Conservation (phyloP, 2,329 filamentous ascomycete genomes). For the Ophiostoma pallidulum region DNA sequence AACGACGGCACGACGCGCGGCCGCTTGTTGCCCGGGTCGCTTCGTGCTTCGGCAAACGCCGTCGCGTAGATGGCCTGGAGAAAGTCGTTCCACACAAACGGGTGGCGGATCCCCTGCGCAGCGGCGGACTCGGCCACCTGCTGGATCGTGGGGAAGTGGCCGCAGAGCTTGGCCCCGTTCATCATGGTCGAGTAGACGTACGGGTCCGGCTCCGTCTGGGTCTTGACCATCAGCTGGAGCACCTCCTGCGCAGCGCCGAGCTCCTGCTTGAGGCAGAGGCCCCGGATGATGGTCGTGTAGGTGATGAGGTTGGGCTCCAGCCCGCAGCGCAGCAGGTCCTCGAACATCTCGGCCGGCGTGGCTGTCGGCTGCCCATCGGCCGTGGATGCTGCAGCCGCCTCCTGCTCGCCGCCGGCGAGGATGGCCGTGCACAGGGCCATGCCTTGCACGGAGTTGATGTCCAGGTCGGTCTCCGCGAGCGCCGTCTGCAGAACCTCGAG, state of each 20-base stretch:
- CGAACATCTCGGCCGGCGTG: conserved; percentile 44
- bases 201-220: conserved; percentile 52
- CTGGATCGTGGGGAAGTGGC: conserved; percentile 44
- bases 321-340: conserved; percentile 49
- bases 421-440: conserved; percentile 50
- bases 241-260: conserved; percentile 54
- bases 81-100: conserved; percentile 40
- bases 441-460: conserved; percentile 37
- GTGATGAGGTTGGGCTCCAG: conserved; percentile 52
- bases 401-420: conserved; percentile 33
- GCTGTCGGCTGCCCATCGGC: conserved; percentile 16
- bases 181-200: conserved; percentile 63
- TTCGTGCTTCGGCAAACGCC: conserved; percentile 30
- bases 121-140: conserved; percentile 46
- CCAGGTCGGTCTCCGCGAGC: conserved; percentile 24
- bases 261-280: conserved; percentile 58
- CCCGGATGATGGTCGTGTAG: conserved; percentile 60
- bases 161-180: conserved; percentile 53
- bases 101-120: conserved; percentile 35
- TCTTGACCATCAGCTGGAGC: conserved; percentile 50
- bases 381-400: not conserved
- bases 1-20: conserved; percentile 32
- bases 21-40: conserved; percentile 18
- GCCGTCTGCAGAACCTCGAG: conserved; percentile 35
- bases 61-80: conserved; percentile 42